phyloP scores from a whole-genome alignment of 371 early-diverging fungal species.

The Mycotypha africana region DNA sequence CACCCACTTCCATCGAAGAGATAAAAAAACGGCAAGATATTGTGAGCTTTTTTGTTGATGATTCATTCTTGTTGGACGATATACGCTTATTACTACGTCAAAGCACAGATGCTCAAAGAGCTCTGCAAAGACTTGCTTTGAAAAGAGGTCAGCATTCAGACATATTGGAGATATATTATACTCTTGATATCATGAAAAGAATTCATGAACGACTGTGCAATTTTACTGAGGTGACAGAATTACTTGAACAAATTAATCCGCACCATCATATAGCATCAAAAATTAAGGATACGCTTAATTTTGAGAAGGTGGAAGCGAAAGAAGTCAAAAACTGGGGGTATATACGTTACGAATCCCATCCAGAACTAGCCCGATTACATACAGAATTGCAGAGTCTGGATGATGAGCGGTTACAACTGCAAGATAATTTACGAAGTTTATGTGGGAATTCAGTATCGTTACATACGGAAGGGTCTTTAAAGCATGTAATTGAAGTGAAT shows the following conservation, averaged over 20 bases:
- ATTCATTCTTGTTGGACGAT: constrained; percentile 45
- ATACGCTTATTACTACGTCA: constrained; percentile 43
- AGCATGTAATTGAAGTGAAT: constrained; percentile 51
- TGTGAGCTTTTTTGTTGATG: constrained; percentile 60
- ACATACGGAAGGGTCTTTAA: constrained; percentile 25
- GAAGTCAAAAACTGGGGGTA: constrained; percentile 34
- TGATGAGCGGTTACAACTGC: constrained; percentile 15
- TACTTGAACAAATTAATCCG: constrained; percentile 13
- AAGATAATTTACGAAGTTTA: constrained; percentile 16
- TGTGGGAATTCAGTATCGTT: constrained; percentile 39
- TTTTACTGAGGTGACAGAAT: not conserved
- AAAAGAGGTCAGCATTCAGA: constrained; percentile 62
- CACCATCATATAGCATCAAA: constrained; percentile 21
- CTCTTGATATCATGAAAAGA: constrained; percentile 40
- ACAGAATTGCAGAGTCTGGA: constrained; percentile 20
- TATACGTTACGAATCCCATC: constrained; percentile 34
- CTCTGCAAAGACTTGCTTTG: constrained; percentile 64
- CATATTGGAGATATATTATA: constrained; percentile 53
- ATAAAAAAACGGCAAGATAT: constrained; percentile 63
- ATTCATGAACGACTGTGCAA: constrained; percentile 26
- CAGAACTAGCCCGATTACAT: constrained; percentile 18
- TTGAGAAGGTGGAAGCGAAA: constrained; percentile 29
- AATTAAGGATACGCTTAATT: constrained; percentile 41
- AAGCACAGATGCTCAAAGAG: constrained; percentile 68
- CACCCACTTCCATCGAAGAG: constrained; percentile 48